Conservation (phyloP, 2,329 filamentous ascomycete genomes). For the Lasiodiplodia hormozganensis region DNA sequence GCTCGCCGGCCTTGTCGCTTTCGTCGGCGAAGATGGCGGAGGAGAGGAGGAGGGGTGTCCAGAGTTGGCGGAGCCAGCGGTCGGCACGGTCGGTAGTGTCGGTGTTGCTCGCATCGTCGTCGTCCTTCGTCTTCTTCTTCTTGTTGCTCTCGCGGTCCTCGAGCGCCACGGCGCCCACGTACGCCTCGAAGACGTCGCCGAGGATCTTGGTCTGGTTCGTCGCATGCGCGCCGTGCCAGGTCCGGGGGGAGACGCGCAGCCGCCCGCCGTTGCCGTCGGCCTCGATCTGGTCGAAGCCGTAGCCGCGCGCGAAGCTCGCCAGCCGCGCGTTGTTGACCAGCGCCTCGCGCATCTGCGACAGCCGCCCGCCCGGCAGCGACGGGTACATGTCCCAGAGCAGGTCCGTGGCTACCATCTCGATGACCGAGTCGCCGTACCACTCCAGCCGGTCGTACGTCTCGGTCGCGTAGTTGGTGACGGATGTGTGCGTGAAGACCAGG, state of each 20-base stretch:
- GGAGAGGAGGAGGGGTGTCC: conserved; percentile 67
- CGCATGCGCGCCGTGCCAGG: background rate
- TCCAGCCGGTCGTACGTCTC: conserved; percentile 79
- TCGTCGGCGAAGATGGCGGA: background rate
- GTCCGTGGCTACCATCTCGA: conserved; percentile 77
- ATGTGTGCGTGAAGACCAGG: conserved; percentile 70
- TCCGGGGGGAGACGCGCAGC: background rate
- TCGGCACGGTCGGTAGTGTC: conserved; percentile 53
- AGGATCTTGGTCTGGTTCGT: conserved; percentile 68
- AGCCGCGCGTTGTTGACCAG: conserved; percentile 84
- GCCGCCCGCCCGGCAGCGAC: conserved; percentile 61
- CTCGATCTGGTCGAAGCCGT: conserved; percentile 68
- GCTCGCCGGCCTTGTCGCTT: conserved; percentile 2
- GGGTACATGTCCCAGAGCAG: conserved; percentile 67
- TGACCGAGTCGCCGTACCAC: conserved; percentile 86
- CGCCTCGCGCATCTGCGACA: conserved; percentile 77
- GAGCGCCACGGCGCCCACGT: conserved; percentile 76
- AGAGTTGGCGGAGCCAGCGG: conserved; percentile 77
- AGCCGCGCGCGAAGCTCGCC: conserved; percentile 70
- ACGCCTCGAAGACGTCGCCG: conserved; percentile 90
- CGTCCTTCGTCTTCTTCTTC: conserved; percentile 28
- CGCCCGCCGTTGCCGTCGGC: conserved; percentile 38
- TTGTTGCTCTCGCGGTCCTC: conserved; percentile 63
- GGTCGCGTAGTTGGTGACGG: conserved; percentile 32
- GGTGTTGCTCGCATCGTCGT: background rate